Evolutionary conservation across 345 rosid species (phyloP).

Genomic region (Euphorbia lathyris): DNA sequence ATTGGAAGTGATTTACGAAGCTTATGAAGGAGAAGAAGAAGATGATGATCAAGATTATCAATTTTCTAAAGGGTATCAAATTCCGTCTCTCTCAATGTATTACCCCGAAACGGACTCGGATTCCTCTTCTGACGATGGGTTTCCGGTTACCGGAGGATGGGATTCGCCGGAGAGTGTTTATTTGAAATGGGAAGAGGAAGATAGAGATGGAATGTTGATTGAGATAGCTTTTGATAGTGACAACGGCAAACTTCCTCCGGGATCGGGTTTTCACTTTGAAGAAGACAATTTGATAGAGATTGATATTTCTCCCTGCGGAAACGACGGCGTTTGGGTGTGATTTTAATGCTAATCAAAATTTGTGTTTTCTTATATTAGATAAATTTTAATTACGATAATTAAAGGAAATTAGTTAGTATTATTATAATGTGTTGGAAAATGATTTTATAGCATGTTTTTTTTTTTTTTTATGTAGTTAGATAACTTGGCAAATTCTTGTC

Average conservation of each 20-base stretch:
- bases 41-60: constrained; percentile 17
- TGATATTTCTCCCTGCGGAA: constrained; percentile 41
- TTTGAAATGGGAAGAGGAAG: constrained; percentile 58
- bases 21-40: constrained; percentile 47
- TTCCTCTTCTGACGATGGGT: constrained; percentile 41
- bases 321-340: constrained; percentile 2
- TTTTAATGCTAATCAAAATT: not conserved
- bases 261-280: constrained; percentile 38
- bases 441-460: too few relatives aligned
- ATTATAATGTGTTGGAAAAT: not conserved
- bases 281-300: constrained; percentile 80
- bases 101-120: constrained; percentile 65
- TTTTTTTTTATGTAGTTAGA: too few relatives aligned
- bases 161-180: constrained; percentile 32
- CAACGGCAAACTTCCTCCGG: constrained; percentile 28
- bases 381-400: not conserved
- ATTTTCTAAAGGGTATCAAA: too few relatives aligned
- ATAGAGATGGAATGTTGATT: constrained; percentile 51
- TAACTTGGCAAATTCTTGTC: too few relatives aligned
- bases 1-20: constrained; percentile 75
- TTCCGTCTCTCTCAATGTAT: constrained; percentile 50
- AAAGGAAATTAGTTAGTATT: not conserved
- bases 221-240: constrained; percentile 54
- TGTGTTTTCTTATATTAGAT: not conserved
- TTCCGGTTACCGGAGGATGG: constrained; percentile 33